Conservation (phyloP, 257 asterid genomes). For the Plectranthus barbatus region DNA sequence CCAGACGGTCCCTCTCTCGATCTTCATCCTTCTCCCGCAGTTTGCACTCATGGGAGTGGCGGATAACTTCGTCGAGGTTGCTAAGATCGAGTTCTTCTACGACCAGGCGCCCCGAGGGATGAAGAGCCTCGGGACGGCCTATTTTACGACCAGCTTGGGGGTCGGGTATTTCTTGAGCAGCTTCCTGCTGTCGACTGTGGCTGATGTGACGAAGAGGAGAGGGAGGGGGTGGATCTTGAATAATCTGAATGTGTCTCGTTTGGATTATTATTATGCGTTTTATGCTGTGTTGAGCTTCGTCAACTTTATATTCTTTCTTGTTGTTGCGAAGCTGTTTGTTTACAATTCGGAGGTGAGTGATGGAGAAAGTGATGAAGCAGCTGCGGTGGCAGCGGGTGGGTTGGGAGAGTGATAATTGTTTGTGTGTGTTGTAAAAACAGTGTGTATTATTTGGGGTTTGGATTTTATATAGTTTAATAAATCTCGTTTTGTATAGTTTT, state of each 20-base stretch:
- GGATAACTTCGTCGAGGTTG: slow-evolving; percentile 57
- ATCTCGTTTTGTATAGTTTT: too few species aligned
- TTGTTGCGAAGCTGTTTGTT: slow-evolving; percentile 40
- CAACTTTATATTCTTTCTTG: slow-evolving; percentile 38
- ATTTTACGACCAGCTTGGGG: slow-evolving; percentile 59
- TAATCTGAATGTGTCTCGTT: slow-evolving; percentile 47
- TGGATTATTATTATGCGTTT: slow-evolving; percentile 60
- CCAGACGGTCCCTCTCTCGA: slow-evolving; percentile 46
- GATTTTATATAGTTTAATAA: too few species aligned
- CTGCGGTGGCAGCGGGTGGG: too few species aligned
- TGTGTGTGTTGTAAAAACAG: too few species aligned
- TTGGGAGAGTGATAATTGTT: too few species aligned
- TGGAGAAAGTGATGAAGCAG: slow-evolving; percentile 14
- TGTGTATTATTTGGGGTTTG: too few species aligned
- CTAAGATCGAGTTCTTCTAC: slow-evolving; percentile 62
- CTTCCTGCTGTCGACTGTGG: slow-evolving; percentile 47
- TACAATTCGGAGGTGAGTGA: slow-evolving; percentile 23
- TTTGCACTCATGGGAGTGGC: slow-evolving; percentile 54
- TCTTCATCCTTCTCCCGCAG: slow-evolving; percentile 59
- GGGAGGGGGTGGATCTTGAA: slow-evolving; percentile 70
- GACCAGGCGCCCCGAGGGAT: slow-evolving; percentile 73
- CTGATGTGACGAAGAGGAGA: slow-evolving; percentile 31
- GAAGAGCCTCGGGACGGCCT: slow-evolving; percentile 79
- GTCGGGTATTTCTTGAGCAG: slow-evolving; percentile 59
- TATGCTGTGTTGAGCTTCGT: slow-evolving; percentile 31